Conservation (phyloP, 306 rosid genomes). For the Medicago truncatula region MtrunA17r5.0-ANR NC_053043.1:18313001-18313500, state of each 20-base stretch:
- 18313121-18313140: slow-evolving; percentile 85
- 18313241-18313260: slow-evolving; percentile 57
- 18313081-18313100: slow-evolving; percentile 30
- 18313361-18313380: too few species aligned
- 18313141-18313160: slow-evolving; percentile 94
- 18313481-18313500: too few species aligned
- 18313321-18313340: too few species aligned
- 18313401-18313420: too few species aligned
- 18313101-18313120: slow-evolving; percentile 85
- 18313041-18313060: not conserved
- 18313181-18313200: slow-evolving; percentile 75
- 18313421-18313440: too few species aligned
- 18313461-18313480: too few species aligned
- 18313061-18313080: slow-evolving; percentile 4
- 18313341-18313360: too few species aligned
- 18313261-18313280: not conserved
- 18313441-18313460: too few species aligned
- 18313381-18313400: too few species aligned
- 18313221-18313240: slow-evolving; percentile 83
- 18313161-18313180: slow-evolving; percentile 86
- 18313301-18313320: too few species aligned
- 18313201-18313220: slow-evolving; percentile 78
- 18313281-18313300: too few species aligned
- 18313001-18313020: not conserved
- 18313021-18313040: not conserved